These are phyloP conservation scores for Begonia masoniana DNA, from an alignment of 306 rosid species.

Conservation along the genomic window DNA sequence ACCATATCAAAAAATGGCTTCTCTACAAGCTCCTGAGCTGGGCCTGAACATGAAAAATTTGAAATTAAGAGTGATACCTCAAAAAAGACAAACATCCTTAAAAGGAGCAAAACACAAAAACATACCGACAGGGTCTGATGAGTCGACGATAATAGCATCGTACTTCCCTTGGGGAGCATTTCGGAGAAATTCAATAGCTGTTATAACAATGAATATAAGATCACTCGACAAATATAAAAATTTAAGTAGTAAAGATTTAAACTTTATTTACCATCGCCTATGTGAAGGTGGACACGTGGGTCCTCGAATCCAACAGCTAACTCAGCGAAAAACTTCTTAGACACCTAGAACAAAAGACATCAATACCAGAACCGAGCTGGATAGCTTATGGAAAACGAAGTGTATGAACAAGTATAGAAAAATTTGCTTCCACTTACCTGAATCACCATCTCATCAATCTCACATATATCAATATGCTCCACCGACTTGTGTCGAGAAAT, in stretches of 20 bases:
- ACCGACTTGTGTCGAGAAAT: conserved; percentile 76
- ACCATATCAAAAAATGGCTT: conserved; percentile 86
- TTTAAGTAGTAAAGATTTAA: neutral
- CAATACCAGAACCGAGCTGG: conserved; percentile 9
- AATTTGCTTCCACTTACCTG: conserved; percentile 46
- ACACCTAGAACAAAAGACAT: conserved; percentile 40
- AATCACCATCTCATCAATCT: conserved; percentile 96
- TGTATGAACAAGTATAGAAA: conserved; percentile 2
- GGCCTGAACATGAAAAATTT: conserved; percentile 39
- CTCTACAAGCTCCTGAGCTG: conserved; percentile 98
- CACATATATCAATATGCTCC: conserved; percentile 87
- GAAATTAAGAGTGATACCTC: too few species aligned
- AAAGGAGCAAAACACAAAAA: conserved; percentile 5
- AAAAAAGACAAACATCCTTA: neutral
- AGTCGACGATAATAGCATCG: conserved; percentile 90
- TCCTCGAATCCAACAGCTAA: conserved; percentile 90
- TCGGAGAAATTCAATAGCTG: conserved; percentile 77
- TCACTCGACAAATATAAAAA: neutral
- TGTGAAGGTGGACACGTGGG: conserved; percentile 82
- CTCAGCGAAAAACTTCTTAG: conserved; percentile 65
- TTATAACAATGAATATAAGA: conserved; percentile 9
- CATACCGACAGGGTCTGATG: conserved; percentile 97
- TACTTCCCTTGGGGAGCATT: conserved; percentile 56
- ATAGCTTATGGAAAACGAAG: conserved; percentile 1
- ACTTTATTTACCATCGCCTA: conserved; percentile 59